These are phyloP conservation scores for Pyrenophora seminiperda DNA, from an alignment of 2,329 filamentous ascomycete species.

Conservation along the genomic window DNA sequence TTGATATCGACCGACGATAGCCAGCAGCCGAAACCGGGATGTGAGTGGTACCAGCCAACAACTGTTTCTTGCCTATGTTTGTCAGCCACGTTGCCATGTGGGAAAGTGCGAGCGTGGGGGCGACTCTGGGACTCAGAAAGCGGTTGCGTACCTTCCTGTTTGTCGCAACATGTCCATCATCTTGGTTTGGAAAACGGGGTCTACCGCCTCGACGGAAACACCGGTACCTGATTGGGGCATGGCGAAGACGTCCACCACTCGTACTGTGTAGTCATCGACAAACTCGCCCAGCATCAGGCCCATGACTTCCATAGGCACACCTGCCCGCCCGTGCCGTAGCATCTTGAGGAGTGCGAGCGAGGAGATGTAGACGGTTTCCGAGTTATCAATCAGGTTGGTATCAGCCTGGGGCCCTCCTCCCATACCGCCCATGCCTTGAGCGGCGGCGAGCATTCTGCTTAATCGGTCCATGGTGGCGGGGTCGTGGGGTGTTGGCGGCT, in stretches of 20 bases:
- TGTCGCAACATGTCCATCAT: slow-evolving; percentile 99
- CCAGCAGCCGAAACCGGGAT: slow-evolving; percentile 99
- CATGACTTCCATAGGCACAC: slow-evolving; percentile 99
- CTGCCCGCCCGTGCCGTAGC: slow-evolving; percentile 94
- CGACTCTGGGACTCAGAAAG: background rate
- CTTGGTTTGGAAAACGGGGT: slow-evolving; percentile 98
- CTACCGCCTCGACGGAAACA: slow-evolving; percentile 96
- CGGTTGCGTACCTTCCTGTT: slow-evolving; percentile 75
- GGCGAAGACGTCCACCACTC: slow-evolving; percentile 97
- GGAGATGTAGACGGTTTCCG: slow-evolving; percentile 98
- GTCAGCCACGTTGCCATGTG: slow-evolving; percentile 20
- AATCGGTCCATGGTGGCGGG: slow-evolving; percentile 77
- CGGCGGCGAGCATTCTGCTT: slow-evolving; percentile 81
- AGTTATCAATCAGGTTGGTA: slow-evolving; percentile 95
- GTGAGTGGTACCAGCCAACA: slow-evolving; percentile 99
- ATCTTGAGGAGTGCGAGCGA: slow-evolving; percentile 97
- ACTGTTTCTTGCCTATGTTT: slow-evolving; percentile 82
- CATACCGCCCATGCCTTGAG: slow-evolving; percentile 70
- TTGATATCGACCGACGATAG: slow-evolving; percentile 99
- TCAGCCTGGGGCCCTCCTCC: slow-evolving; percentile 61
- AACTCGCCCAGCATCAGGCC: slow-evolving; percentile 98
- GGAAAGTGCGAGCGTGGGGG: background rate
- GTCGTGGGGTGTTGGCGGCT: background rate
- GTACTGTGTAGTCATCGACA: slow-evolving; percentile 97
- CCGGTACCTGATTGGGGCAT: slow-evolving; percentile 99